Conservation (phyloP, 768 basidiomycete species). For the Mycena sanguinolenta region DNA sequence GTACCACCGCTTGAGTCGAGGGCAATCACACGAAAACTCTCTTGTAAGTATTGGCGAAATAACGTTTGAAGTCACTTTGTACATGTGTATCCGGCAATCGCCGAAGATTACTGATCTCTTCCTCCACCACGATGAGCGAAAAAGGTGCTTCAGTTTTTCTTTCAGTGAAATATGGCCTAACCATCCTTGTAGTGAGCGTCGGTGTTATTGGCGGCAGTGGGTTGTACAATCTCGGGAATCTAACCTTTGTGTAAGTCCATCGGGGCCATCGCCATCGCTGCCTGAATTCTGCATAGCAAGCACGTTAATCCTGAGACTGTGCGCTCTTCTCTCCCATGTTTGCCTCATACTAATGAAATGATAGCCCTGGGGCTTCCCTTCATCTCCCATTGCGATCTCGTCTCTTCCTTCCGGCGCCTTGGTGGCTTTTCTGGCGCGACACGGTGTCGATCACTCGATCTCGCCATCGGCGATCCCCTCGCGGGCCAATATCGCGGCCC, state of each 20-base stretch:
- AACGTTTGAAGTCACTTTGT: too few relatives aligned
- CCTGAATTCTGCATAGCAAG: constrained; percentile 58
- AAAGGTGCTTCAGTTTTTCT: neutral
- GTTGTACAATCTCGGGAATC: constrained; percentile 92
- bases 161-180: neutral
- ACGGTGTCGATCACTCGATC: constrained; percentile 86
- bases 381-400: constrained; percentile 92
- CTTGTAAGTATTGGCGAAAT: too few relatives aligned
- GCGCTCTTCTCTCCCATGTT: constrained; percentile 38
- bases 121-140: neutral
- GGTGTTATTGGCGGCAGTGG: constrained; percentile 95
- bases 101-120: neutral
- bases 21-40: too few relatives aligned
- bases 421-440: constrained; percentile 93
- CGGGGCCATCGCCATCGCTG: neutral
- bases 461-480: constrained; percentile 84
- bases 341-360: neutral
- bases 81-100: too few relatives aligned
- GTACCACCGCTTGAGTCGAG: too few relatives aligned
- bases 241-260: constrained; percentile 82
- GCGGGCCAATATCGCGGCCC: constrained; percentile 94
- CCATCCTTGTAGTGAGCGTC: constrained; percentile 71
- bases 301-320: constrained; percentile 88
- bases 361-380: constrained; percentile 94
- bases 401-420: constrained; percentile 84